Evolutionary conservation across 2,329 filamentous ascomycete genomes (phyloP), one percentile per base, ranked within the genome.

Genomic region (Trichoderma sp.): DNA sequence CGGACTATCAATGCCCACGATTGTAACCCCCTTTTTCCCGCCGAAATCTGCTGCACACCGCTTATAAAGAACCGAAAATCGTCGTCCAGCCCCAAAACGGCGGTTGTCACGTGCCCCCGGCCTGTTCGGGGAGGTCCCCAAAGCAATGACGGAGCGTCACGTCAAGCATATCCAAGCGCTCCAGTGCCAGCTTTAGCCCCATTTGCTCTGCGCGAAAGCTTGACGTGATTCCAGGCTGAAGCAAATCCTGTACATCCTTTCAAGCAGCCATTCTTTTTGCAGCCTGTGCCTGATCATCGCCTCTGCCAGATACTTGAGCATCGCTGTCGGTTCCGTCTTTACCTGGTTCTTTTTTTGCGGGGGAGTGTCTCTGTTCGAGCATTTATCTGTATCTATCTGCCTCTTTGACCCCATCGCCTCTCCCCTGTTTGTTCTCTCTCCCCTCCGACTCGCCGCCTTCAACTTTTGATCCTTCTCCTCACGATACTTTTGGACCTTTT

Each of bases 81-180:
- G 0, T 57, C 53, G 53, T 32, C 50, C 47, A 53, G 47, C 47
- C 47, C 47, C 47, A 11, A 53, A 53, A 53, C 47, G 20, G 47
- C 47, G 47, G 47, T 13, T 50, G 67, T 80, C 78, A 80, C 79
- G 79, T 80, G 79, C 76, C 12, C 9, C 34, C 65, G 55, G 53
- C 72, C 70, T 72, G 69, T 71, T 74, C 72, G 73, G 61, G 68
- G 47, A 70, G 67, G 73, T 70, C 32, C 30, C 32, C 30, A 72
- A 72, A 74, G 74, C 74, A 59, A 80, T 81, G 80, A 81, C 70
- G 72, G 76, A 73, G 78, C 75, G 74, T 76, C 73, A 78, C 74
- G 75, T 72, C 73, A 72, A 72, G 28, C 43, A 50, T 36, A 36
- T 20, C 43, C 43, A 50, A 50, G 43, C 43, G 43, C n/a, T 50